phyloP scores from a whole-genome alignment of 176 grass and related monocot genomes.

The Poa annua region DNA sequence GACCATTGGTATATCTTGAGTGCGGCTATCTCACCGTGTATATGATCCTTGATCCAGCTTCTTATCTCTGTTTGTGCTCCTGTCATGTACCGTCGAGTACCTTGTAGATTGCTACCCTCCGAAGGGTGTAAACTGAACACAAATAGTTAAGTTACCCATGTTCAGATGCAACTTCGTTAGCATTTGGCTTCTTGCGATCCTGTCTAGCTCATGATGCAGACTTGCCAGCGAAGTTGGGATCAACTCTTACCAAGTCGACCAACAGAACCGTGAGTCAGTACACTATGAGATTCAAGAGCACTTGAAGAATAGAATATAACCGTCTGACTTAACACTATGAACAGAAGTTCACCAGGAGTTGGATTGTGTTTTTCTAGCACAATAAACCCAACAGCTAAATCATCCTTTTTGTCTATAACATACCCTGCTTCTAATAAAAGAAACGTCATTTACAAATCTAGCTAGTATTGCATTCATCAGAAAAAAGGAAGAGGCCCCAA shows the following conservation, averaged over 20 bases:
- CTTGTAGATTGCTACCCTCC: constrained; percentile 19
- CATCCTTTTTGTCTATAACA: background rate
- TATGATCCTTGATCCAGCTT: constrained; percentile 21
- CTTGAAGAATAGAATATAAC: background rate
- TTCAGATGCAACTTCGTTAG: background rate
- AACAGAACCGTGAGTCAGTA: background rate
- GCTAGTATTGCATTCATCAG: constrained; percentile 16
- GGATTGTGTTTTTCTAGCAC: constrained; percentile 26
- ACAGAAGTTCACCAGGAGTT: constrained; percentile 30
- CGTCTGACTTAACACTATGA: constrained; percentile 1
- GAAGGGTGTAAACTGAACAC: background rate
- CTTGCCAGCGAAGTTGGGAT: background rate
- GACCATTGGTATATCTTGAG: constrained; percentile 70
- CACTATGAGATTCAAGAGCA: background rate
- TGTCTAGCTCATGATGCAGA: background rate
- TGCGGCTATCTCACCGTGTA: background rate
- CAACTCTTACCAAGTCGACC: background rate
- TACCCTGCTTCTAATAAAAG: constrained; percentile 19
- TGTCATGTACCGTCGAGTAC: background rate
- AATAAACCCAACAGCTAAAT: constrained; percentile 21
- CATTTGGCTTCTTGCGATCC: constrained; percentile 16
- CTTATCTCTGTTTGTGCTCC: background rate
- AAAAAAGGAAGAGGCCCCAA: background rate
- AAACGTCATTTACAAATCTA: constrained; percentile 26
- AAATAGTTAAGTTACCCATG: background rate